Evolutionary conservation across 1,139 yeast species (phyloP), one percentile per base, ranked within the genome.

Genomic region (Hanseniaspora gamundiae): DNA sequence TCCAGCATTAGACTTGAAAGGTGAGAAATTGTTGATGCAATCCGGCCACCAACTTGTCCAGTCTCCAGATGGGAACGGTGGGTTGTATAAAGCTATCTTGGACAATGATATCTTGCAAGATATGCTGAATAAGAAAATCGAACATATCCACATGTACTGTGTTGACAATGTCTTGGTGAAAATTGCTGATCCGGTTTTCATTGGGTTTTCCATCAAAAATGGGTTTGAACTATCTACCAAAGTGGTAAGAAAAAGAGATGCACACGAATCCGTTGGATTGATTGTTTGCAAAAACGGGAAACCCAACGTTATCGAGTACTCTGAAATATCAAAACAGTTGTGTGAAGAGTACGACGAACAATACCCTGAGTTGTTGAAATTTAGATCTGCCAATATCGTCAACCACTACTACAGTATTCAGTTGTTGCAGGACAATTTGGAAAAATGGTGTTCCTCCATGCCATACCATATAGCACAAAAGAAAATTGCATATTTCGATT

Each of bases 1-100:
- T 50, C 99, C 99, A 16, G 94, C 97, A 52, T 78, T 93, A 54
- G 75, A 77, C 54, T 57, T 68, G 42, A 74, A 75, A 29, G 98
- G 97, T 30, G 58, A 70, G 24, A 75, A 80, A 58, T 75, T 93
- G 53, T 70, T 88, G 47, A 56, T 87, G 55, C 77, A 76, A 49
- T 60, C 75, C 7, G 67, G 72, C 42, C 58, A 66, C 40, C 11
- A 4, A 1, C 72, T 85, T 40, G 80, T 88, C 31, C 84, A 84
- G 55, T 85, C 96, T 11, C 98, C 99, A 2, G 97, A 93, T 62
- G 99, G 99, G 2, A 93, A 93, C 60, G 99, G 99, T 46, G 99
- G 99, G 1, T 69, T 93, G 47, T 93, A 93, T 67, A 80, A 78
- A 57, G 97, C 96, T 2, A 71, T 93, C 38, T 66, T 68, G 52